phyloP scores from a whole-genome alignment of 2,329 filamentous ascomycete species.

The Arthrobotrys entomopaga region DNA sequence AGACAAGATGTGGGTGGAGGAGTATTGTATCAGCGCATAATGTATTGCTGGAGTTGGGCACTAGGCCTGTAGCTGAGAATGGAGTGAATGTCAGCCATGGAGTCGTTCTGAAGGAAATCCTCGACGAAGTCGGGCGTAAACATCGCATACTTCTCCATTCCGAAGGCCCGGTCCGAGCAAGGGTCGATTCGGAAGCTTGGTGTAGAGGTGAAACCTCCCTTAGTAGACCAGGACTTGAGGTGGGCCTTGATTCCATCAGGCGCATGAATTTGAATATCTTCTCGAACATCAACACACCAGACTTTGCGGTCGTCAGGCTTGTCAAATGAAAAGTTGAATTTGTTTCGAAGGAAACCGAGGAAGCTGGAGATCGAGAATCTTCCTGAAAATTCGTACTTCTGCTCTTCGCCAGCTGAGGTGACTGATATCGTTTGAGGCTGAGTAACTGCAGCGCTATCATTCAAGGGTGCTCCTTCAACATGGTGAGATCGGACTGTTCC shows the following conservation, averaged over 20 bases:
- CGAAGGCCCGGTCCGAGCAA: slow-evolving; percentile 30
- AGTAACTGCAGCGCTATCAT: slow-evolving; percentile 15
- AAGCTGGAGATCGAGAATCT: slow-evolving; percentile 32
- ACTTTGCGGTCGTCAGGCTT: slow-evolving; percentile 24
- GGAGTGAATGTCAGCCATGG: slow-evolving; percentile 28
- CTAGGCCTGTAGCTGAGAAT: slow-evolving; percentile 28
- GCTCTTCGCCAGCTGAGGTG: not conserved
- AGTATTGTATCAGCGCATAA: not conserved
- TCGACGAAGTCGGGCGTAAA: slow-evolving; percentile 48
- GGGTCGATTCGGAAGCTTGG: slow-evolving; percentile 43
- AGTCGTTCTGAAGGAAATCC: slow-evolving; percentile 29
- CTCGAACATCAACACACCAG: slow-evolving; percentile 36
- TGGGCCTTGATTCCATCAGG: slow-evolving; percentile 33
- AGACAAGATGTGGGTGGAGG: not conserved
- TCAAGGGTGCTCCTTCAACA: slow-evolving; percentile 25
- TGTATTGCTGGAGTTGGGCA: slow-evolving; percentile 8
- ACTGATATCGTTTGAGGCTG: slow-evolving; percentile 21
- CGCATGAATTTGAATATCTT: slow-evolving; percentile 30
- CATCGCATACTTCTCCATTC: slow-evolving; percentile 45
- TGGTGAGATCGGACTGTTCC: slow-evolving; percentile 27
- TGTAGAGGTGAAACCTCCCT: slow-evolving; percentile 36
- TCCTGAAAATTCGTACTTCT: slow-evolving; percentile 36
- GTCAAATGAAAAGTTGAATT: slow-evolving; percentile 40
- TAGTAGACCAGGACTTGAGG: slow-evolving; percentile 40
- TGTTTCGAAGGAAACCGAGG: slow-evolving; percentile 17